Conservation (phyloP, 2,329 filamentous ascomycete genomes). For the Trichoderma sp. region DNA sequence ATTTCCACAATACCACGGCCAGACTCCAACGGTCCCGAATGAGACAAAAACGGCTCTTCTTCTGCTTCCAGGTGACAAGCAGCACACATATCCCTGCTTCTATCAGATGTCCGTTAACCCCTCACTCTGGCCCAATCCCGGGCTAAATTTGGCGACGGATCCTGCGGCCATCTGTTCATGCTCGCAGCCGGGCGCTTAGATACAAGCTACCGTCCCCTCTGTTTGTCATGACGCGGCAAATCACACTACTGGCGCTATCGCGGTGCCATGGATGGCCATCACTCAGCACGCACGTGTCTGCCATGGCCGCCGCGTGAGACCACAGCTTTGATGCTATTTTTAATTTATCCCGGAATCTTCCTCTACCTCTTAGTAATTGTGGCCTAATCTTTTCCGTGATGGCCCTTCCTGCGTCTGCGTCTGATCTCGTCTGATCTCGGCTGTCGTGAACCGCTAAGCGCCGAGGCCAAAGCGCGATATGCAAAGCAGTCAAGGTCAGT, state of each 20-base stretch:
- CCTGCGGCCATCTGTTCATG: neutral
- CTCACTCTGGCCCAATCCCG: constrained; percentile 13
- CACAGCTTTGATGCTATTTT: constrained; percentile 36
- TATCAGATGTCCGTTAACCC: constrained; percentile 21
- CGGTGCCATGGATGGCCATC: neutral
- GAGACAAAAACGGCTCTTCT: neutral
- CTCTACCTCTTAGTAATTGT: neutral
- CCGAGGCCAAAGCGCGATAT: neutral
- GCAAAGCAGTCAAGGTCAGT: neutral
- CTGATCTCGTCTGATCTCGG: constrained; percentile 13
- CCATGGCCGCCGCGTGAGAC: constrained; percentile 22
- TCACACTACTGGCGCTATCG: constrained; percentile 30
- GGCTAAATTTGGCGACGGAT: constrained; percentile 26
- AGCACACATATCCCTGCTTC: neutral
- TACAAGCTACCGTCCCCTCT: neutral
- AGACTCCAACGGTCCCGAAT: neutral
- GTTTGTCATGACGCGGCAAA: constrained; percentile 17
- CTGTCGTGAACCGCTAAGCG: constrained; percentile 17
- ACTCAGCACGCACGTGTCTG: constrained; percentile 27
- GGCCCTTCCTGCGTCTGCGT: constrained; percentile 6
- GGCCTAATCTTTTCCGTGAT: constrained; percentile 21
- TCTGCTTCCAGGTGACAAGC: neutral
- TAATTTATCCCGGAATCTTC: constrained; percentile 35
- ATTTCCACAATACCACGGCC: neutral
- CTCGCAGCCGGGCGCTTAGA: constrained; percentile 24